A percentile compares a stretch with the other conserved stretches of the same genome.
Conservation (phyloP, 495 filamentous ascomycete species). For the Aspergillus heteromorphus region DNA sequence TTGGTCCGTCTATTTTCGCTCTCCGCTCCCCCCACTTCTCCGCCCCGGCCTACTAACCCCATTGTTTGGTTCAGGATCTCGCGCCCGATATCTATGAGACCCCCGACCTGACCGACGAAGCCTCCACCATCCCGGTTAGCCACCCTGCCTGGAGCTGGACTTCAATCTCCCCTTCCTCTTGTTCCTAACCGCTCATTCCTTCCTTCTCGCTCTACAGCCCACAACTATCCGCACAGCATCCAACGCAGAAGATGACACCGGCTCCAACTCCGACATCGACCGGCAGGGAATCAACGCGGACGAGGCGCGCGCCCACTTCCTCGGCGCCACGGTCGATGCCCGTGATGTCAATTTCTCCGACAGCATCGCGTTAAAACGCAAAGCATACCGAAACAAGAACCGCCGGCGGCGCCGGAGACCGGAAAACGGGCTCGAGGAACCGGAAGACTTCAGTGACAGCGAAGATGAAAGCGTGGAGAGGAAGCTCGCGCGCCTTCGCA, state of each 20-base stretch:
- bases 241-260: constrained; percentile 51
- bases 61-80: constrained; percentile 54
- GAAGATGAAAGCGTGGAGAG: constrained; percentile 67
- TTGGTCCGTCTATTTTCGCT: constrained; percentile 49
- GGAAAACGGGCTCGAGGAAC: constrained; percentile 48
- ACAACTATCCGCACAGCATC: constrained; percentile 62
- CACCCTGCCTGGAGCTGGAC: neutral
- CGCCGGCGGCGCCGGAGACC: constrained; percentile 56
- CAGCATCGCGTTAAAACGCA: constrained; percentile 68
- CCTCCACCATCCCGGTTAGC: constrained; percentile 71
- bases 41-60: constrained; percentile 9
- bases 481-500: constrained; percentile 70
- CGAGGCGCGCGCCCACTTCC: constrained; percentile 73
- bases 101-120: constrained; percentile 82
- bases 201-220: constrained; percentile 37
- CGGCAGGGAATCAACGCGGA: constrained; percentile 67
- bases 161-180: neutral
- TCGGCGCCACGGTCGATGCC: constrained; percentile 67
- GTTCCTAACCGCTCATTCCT: constrained; percentile 13
- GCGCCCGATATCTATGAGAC: constrained; percentile 95
- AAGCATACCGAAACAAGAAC: constrained; percentile 70
- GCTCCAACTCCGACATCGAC: constrained; percentile 60
- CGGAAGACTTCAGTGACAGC: constrained; percentile 63
- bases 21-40: neutral
- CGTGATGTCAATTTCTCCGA: constrained; percentile 77